These are phyloP conservation scores for Metschnikowia chrysomelidarum DNA, from an alignment of 805 yeast genomes.

Conservation along the genomic window DNA sequence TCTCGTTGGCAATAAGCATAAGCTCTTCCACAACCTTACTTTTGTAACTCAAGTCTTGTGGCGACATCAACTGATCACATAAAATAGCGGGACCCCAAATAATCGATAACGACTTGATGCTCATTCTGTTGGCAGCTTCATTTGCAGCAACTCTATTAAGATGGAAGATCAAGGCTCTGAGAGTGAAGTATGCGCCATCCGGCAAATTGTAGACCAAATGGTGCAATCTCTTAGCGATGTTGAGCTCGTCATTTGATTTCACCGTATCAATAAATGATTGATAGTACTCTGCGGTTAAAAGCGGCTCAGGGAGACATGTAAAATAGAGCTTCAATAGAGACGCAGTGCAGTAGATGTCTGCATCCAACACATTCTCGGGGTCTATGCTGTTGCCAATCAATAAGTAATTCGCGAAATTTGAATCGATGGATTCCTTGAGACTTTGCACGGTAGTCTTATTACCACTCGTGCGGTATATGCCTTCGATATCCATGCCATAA, in stretches of 20 bases:
- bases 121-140: conserved; percentile 74
- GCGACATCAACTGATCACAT: conserved; percentile 60
- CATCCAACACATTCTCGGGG: conserved; percentile 54
- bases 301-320: conserved; percentile 80
- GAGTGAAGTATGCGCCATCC: conserved; percentile 91
- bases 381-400: conserved; percentile 42
- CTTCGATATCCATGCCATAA: conserved; percentile 83
- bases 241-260: conserved; percentile 43
- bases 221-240: conserved; percentile 73
- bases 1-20: conserved; percentile 78
- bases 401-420: conserved; percentile 64
- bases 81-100: conserved; percentile 95
- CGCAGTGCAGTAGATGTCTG: conserved; percentile 86
- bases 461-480: conserved; percentile 85
- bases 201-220: conserved; percentile 86
- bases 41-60: conserved; percentile 73
- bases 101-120: conserved; percentile 72
- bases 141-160: conserved; percentile 67
- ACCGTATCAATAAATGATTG: conserved; percentile 67
- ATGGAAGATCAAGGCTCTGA: conserved; percentile 82
- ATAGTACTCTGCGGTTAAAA: conserved; percentile 64
- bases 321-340: conserved; percentile 83
- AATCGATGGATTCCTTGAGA: conserved; percentile 67
- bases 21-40: conserved; percentile 81
- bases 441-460: conserved; percentile 72